Evolutionary conservation across 2,329 filamentous ascomycete species (phyloP), one percentile per base, ranked within the genome.

Genomic region (Nigrograna mackinnonii): DNA sequence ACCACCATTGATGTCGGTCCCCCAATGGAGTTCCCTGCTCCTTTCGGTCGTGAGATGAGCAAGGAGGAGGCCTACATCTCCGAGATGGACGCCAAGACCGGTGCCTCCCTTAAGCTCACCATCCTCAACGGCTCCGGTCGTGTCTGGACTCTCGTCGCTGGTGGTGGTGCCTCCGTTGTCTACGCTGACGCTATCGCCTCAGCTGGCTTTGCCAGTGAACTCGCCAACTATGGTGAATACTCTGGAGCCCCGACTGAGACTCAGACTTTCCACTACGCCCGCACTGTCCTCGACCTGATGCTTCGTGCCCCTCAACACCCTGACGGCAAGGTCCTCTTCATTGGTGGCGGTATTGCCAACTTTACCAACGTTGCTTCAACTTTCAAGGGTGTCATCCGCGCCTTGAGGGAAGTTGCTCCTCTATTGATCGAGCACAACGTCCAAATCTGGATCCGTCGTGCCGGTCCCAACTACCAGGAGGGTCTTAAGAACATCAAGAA

Each of bases 201-300:
- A 49, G 85, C 90, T 66, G 94, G 94, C 55, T 97, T 95, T 71
- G 91, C 95, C 52, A 85, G 90, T 62, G 91, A 99, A 75, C 85
- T 99, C 41, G 94, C 94, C 78, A 99, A 99, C 85, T 99, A 99
- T 70, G 94, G 94, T 73, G 94, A 99, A 78, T 99, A 99, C 86
- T 97, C 94, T 54, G 94, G 94, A 78, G 94, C 94, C 54, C 94
- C 94, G 58, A 97, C 91, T 48, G 94, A 99, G 85, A 95, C 91
- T 34, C 94, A 99, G 78, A 97, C 94, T 49, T 99, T 89, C 85
- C 91, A 97, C 85, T 99, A 99, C 77, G 91, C 94, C 67, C 88
- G 89, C 67, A 99, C 94, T 21, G 90, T 99, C 53, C 82, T 99
- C 52, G 94, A 99, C 72, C 85, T 99, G 54, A 95, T 99, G 89